phyloP scores from a whole-genome alignment of 169 alveolate species.

The Perkinsus marinus region DNA sequence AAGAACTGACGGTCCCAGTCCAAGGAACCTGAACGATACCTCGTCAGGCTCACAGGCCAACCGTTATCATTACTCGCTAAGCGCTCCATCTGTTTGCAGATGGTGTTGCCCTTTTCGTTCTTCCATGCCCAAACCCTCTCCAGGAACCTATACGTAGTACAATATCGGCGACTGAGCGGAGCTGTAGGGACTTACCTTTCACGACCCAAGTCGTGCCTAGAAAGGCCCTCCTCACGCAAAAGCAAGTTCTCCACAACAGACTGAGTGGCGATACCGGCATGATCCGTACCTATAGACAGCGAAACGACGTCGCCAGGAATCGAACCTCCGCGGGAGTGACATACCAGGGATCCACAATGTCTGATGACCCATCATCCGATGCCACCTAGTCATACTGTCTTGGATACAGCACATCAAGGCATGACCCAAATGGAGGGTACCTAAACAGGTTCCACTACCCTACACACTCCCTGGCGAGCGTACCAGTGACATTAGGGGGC shows the following conservation, averaged over 20 bases:
- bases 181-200: constrained; percentile 42
- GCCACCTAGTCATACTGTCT: constrained; percentile 90
- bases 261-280: constrained; percentile 99
- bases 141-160: constrained; percentile 39
- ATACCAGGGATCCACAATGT: constrained; percentile 96
- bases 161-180: background rate
- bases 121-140: constrained; percentile 95
- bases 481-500: constrained; percentile 98
- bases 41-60: constrained; percentile 22
- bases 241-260: constrained; percentile 91
- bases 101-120: constrained; percentile 83
- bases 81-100: constrained; percentile 70
- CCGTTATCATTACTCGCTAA: background rate
- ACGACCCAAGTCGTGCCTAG: constrained; percentile 91
- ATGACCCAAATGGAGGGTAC: constrained; percentile 98
- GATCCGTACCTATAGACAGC: constrained; percentile 54
- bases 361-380: constrained; percentile 85
- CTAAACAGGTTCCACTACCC: background rate
- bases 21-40: constrained; percentile 56
- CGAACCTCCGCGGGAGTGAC: constrained; percentile 23
- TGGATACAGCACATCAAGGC: constrained; percentile 95
- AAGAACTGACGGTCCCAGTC: constrained; percentile 96
- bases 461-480: background rate
- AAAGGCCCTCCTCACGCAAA: constrained; percentile 72
- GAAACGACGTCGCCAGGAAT: background rate